Conservation (phyloP, 768 basidiomycete genomes). For the Macrolepiota dolichaula region DNA sequence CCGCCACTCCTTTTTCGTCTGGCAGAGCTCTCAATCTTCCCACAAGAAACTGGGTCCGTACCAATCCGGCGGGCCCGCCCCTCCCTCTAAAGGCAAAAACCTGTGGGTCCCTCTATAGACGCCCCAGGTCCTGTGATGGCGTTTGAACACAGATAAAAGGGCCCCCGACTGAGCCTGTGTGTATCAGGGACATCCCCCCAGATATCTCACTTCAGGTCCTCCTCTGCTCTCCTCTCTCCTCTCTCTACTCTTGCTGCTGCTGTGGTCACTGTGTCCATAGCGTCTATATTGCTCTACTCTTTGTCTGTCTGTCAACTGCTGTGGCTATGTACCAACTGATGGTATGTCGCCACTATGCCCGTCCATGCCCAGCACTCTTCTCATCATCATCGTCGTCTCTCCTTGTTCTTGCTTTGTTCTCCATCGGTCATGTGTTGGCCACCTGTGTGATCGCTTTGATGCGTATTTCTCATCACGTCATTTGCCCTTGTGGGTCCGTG, state of each 20-base stretch:
- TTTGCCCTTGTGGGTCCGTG: constrained; percentile 12
- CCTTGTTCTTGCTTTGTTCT: constrained; percentile 8
- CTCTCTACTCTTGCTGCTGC: neutral
- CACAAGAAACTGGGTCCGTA: constrained; percentile 11
- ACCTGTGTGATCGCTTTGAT: neutral
- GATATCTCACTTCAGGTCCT: neutral
- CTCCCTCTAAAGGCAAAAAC: constrained; percentile 5
- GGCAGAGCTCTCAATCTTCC: neutral
- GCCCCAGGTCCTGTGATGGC: neutral
- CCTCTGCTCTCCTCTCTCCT: neutral
- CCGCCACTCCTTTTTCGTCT: neutral
- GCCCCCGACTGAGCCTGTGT: neutral
- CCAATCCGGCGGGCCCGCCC: constrained; percentile 12
- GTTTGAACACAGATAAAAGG: neutral
- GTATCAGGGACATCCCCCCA: neutral
- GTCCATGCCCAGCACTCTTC: neutral
- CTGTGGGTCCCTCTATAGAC: constrained; percentile 1
- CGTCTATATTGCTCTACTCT: neutral
- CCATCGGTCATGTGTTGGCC: neutral
- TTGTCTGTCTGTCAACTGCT: neutral
- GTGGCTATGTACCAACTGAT: neutral
- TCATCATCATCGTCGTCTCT: no score
- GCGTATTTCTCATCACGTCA: neutral
- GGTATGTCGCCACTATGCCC: neutral
- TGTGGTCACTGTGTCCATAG: neutral